These are phyloP conservation scores for Mortierella hygrophila DNA, from an alignment of 192 early-diverging fungal genomes.

Conservation along the genomic window DNA sequence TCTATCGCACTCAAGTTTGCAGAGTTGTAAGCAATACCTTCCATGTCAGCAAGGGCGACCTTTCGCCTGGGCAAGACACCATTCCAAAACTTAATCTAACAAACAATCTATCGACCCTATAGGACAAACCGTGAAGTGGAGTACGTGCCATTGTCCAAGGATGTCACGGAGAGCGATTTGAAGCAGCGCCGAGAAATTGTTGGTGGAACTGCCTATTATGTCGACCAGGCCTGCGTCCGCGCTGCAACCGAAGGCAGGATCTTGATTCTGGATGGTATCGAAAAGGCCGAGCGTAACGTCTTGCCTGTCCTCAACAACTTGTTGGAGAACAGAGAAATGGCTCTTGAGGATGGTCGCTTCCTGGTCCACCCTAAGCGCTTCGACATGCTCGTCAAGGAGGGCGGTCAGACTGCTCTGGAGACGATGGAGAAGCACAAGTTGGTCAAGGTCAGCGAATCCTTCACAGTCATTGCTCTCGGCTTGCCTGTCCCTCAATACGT, in stretches of 20 bases:
- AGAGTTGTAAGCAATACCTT: conserved; percentile 63
- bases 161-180: conserved; percentile 83
- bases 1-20: conserved; percentile 78
- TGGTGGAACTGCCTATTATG: conserved; percentile 70
- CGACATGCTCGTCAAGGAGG: conserved; percentile 66
- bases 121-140: conserved; percentile 72
- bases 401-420: conserved; percentile 58
- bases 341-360: conserved; percentile 84
- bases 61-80: not conserved
- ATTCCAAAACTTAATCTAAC: not conserved
- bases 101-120: not conserved
- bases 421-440: conserved; percentile 70
- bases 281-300: conserved; percentile 89
- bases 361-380: conserved; percentile 80
- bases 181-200: conserved; percentile 86
- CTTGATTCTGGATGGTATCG: conserved; percentile 74
- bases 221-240: conserved; percentile 71
- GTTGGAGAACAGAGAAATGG: conserved; percentile 90
- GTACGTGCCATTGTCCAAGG: conserved; percentile 79
- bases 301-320: conserved; percentile 88
- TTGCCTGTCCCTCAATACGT: conserved; percentile 78
- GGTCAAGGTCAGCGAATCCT: conserved; percentile 74
- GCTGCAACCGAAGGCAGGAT: conserved; percentile 73
- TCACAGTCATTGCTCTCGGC: conserved; percentile 83
- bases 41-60: not conserved